Conservation (phyloP, 1,139 yeast genomes). For the Hyphopichia buzzinii region DNA sequence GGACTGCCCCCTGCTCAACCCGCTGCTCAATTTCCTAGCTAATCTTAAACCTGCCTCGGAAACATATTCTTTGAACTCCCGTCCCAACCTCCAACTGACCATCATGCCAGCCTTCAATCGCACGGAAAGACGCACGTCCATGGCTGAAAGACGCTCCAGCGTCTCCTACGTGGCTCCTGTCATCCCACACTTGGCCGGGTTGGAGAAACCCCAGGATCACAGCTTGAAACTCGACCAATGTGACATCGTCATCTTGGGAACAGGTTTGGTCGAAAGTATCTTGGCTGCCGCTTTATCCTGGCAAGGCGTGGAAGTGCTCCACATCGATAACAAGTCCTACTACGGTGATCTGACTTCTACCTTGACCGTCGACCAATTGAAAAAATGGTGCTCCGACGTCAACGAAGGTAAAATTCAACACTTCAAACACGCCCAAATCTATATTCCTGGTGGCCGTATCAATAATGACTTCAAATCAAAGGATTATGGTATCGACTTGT, state of each 20-base stretch:
- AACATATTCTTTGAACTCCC: no score
- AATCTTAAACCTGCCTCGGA: no score
- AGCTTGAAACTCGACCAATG: conserved; percentile 58
- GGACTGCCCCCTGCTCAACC: no score
- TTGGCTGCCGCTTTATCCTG: conserved; percentile 93
- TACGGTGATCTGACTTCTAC: conserved; percentile 91
- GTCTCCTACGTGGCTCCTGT: conserved; percentile 48
- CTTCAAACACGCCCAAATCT: conserved; percentile 62
- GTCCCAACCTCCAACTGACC: no score
- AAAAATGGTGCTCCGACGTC: conserved; percentile 75
- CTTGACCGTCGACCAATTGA: conserved; percentile 78
- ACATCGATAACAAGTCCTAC: conserved; percentile 76
- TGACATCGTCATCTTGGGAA: conserved; percentile 89
- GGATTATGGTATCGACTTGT: conserved; percentile 83
- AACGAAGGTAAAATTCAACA: conserved; percentile 48
- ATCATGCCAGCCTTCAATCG: conserved; percentile 15
- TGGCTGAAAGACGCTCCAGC: conserved; percentile 75
- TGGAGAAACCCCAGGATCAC: conserved; percentile 61
- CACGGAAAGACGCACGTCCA: conserved; percentile 58
- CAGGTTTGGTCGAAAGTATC: conserved; percentile 85
- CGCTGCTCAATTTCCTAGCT: no score
- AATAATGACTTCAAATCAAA: conserved; percentile 53
- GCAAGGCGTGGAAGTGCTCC: conserved; percentile 92
- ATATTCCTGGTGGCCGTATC: conserved; percentile 59
- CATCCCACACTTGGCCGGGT: conserved; percentile 79